Conservation (phyloP, 306 rosid genomes). For the Dryas drummondii region DNA sequence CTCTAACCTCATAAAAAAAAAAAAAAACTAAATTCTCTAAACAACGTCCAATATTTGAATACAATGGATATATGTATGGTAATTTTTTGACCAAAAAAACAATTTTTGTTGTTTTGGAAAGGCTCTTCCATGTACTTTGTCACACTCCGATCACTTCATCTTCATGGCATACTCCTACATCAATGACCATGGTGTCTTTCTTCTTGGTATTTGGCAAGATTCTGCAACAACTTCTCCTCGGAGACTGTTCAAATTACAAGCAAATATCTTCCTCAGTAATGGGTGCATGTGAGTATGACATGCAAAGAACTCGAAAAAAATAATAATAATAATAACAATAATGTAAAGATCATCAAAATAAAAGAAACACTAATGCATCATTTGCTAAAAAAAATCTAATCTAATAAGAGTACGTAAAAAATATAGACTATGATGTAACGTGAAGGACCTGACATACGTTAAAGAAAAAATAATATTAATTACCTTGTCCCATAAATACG, state of each 20-base stretch:
- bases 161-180: constrained; percentile 57
- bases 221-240: constrained; percentile 76
- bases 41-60: not conserved
- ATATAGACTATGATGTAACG: no score
- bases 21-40: not conserved
- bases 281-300: no score
- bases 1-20: no score
- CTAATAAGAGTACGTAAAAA: no score
- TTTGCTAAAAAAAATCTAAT: no score
- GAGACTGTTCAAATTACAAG: constrained; percentile 42
- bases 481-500: constrained; percentile 69
- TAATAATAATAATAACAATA: no score
- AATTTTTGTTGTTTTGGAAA: not conserved
- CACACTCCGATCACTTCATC: constrained; percentile 51
- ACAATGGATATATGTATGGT: not conserved
- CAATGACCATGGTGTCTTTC: constrained; percentile 43
- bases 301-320: no score
- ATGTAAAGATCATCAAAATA: not conserved
- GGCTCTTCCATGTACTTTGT: not conserved
- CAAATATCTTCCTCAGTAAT: not conserved
- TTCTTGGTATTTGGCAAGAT: constrained; percentile 28
- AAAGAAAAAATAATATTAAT: not conserved
- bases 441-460: no score
- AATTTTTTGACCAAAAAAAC: not conserved
- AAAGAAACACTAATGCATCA: not conserved